Percentiles rank a stretch among this genome's conserved stretches.
phyloP scores from a whole-genome alignment of 2,329 filamentous ascomycete species.

The Trichoderma endophyticum region DNA sequence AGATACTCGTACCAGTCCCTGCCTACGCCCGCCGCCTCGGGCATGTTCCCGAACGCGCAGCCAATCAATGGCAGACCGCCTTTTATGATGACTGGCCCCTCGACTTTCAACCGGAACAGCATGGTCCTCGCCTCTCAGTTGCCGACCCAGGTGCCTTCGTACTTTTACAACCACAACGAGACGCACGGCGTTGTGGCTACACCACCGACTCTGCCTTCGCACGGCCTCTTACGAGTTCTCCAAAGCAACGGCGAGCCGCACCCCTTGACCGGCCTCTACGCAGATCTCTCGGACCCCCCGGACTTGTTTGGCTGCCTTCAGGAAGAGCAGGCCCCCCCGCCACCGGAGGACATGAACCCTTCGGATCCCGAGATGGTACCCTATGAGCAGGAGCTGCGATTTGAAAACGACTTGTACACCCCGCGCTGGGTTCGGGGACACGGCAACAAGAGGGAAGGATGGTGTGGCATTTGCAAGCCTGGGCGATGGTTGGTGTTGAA shows the following conservation, averaged over 20 bases:
- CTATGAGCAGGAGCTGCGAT: conserved; percentile 75
- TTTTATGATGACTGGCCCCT: conserved; percentile 52
- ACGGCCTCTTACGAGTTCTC: conserved; percentile 69
- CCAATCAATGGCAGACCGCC: conserved; percentile 55
- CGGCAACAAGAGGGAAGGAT: conserved; percentile 83
- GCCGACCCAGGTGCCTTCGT: conserved; percentile 49
- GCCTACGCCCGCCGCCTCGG: conserved; percentile 27
- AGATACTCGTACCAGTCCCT: conserved; percentile 48
- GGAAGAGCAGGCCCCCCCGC: conserved; percentile 70
- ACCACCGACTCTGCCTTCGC: conserved; percentile 62
- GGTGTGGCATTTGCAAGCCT: conserved; percentile 85
- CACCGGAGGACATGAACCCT: conserved; percentile 78
- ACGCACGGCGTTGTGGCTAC: conserved; percentile 46
- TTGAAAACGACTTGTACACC: conserved; percentile 78
- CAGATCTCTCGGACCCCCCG: conserved; percentile 70
- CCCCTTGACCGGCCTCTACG: conserved; percentile 64
- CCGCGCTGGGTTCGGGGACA: conserved; percentile 81
- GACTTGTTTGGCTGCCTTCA: conserved; percentile 73
- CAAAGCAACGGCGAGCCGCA: conserved; percentile 72
- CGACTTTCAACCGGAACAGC: conserved; percentile 52
- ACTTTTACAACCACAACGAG: conserved; percentile 47
- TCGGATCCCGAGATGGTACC: conserved; percentile 71
- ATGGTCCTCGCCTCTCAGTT: conserved; percentile 52
- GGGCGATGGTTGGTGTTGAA: conserved; percentile 84
- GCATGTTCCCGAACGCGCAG: conserved; percentile 44